Evolutionary conservation across 805 yeast genomes (phyloP).

Genomic region (Cyberlindnera maritima): DNA sequence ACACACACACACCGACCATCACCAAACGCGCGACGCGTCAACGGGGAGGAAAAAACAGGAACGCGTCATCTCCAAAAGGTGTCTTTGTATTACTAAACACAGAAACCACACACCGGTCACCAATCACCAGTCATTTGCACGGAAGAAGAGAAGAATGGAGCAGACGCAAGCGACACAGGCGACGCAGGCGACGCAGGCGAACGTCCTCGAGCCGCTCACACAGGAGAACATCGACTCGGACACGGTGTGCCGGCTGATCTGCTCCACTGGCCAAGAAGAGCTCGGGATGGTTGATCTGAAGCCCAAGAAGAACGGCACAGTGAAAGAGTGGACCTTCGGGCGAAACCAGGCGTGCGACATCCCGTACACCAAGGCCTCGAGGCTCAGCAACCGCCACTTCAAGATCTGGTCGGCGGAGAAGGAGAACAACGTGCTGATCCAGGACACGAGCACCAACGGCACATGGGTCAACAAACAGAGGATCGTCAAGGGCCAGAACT

Average conservation of each 20-base stretch:
- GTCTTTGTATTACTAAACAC: no score
- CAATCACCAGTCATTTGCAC: no score
- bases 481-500: conserved; percentile 73
- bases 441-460: conserved; percentile 87
- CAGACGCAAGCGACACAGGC: conserved; percentile 41
- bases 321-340: conserved; percentile 68
- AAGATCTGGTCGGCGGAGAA: conserved; percentile 60
- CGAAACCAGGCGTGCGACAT: conserved; percentile 67
- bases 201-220: conserved; percentile 28
- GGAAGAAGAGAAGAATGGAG: no score
- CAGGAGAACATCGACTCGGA: conserved; percentile 38
- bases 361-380: conserved; percentile 52
- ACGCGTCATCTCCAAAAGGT: not conserved
- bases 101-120: no score
- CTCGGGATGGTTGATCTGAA: conserved; percentile 45
- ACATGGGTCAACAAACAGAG: conserved; percentile 78
- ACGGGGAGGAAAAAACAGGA: not conserved
- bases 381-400: conserved; percentile 75
- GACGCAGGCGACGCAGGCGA: conserved; percentile 36
- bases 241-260: conserved; percentile 54
- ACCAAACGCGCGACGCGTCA: not conserved
- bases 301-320: conserved; percentile 30
- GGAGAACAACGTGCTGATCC: conserved; percentile 43
- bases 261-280: conserved; percentile 61
- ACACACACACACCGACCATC: no score